phyloP scores from a whole-genome alignment of 805 yeast species.

The Kurtzmaniella cleridarum region DNA sequence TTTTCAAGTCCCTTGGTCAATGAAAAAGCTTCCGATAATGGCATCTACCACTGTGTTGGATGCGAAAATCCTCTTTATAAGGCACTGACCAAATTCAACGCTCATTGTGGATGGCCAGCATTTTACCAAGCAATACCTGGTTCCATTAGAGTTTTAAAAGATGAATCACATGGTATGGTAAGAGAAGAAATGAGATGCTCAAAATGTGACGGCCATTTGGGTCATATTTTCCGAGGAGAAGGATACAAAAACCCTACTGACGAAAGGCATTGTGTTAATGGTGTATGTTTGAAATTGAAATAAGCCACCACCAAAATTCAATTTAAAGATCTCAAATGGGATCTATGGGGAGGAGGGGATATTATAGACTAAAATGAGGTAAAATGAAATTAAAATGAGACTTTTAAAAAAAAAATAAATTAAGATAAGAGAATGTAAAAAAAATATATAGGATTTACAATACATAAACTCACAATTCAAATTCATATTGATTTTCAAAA shows the following conservation, averaged over 20 bases:
- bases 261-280: conserved; percentile 92
- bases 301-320: too few species aligned
- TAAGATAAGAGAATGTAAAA: too few species aligned
- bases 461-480: too few species aligned
- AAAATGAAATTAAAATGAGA: not conserved
- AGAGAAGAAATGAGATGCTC: conserved; percentile 88
- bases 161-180: conserved; percentile 65
- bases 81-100: conserved; percentile 75
- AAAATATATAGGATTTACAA: too few species aligned
- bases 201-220: conserved; percentile 89
- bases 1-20: conserved; percentile 54
- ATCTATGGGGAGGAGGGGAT: conserved; percentile 3
- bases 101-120: conserved; percentile 98
- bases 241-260: conserved; percentile 86
- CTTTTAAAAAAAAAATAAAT: not conserved
- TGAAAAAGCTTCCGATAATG: conserved; percentile 47
- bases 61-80: conserved; percentile 77
- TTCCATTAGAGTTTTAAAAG: conserved; percentile 57
- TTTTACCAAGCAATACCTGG: conserved; percentile 88
- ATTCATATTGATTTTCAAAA: too few species aligned
- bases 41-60: conserved; percentile 80
- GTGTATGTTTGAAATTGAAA: conserved; percentile 76
- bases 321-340: too few species aligned
- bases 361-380: not conserved
- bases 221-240: conserved; percentile 93